Evolutionary conservation across 202 grass and related monocot genomes (phyloP).

Genomic region (Schoenoplectus tabernaemontani): DNA sequence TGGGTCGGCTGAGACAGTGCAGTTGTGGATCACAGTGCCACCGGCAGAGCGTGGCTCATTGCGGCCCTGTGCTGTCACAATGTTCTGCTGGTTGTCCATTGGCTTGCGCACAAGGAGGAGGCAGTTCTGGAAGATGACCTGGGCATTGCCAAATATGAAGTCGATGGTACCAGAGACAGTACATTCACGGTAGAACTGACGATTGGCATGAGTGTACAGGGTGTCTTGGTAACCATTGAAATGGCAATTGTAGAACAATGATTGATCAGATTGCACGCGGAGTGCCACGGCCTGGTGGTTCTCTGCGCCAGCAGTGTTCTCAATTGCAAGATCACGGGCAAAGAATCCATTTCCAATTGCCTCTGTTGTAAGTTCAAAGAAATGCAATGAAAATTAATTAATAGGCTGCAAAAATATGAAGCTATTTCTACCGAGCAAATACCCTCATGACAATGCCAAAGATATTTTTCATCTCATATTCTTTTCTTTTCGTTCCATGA

Average conservation of each 20-base stretch:
- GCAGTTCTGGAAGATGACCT: constrained; percentile 81
- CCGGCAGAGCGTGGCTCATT: constrained; percentile 38
- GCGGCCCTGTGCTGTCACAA: constrained; percentile 74
- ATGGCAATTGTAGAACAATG: constrained; percentile 63
- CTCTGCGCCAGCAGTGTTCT: constrained; percentile 59
- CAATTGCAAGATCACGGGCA: constrained; percentile 50
- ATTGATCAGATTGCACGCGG: constrained; percentile 61
- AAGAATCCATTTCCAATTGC: constrained; percentile 60
- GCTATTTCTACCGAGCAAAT: too few species aligned
- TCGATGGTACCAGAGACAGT: constrained; percentile 78
- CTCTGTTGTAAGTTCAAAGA: constrained; percentile 30
- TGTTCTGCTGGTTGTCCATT: constrained; percentile 93
- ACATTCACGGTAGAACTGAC: constrained; percentile 75
- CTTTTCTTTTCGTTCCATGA: too few species aligned
- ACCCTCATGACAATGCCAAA: too few species aligned
- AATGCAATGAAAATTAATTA: neutral
- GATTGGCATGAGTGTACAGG: constrained; percentile 63
- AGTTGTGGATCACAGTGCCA: constrained; percentile 73
- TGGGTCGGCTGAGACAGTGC: constrained; percentile 60
- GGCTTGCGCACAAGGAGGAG: constrained; percentile 54
- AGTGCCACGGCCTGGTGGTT: constrained; percentile 82
- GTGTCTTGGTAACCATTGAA: constrained; percentile 88
- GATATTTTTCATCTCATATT: too few species aligned
- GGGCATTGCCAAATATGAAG: constrained; percentile 90
- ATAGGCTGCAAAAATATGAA: too few species aligned